Evolutionary conservation across 2,329 filamentous ascomycete species (phyloP).

Genomic region (Bipolaris gigantea): DNA sequence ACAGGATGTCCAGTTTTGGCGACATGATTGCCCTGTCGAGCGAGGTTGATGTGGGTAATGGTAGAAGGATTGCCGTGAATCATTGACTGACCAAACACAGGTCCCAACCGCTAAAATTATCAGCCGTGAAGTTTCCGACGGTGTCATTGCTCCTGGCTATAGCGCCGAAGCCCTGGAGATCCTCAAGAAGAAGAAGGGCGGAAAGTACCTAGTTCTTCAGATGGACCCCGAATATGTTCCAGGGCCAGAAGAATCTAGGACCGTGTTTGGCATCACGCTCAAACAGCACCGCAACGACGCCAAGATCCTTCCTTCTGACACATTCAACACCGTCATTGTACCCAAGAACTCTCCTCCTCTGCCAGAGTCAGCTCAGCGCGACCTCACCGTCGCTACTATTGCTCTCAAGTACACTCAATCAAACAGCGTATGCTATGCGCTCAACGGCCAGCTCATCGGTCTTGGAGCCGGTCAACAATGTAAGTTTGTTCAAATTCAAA

Average conservation of each 20-base stretch:
- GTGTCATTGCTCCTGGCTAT: constrained; percentile 90
- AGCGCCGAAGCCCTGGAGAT: constrained; percentile 84
- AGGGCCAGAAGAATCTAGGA: constrained; percentile 73
- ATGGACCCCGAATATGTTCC: constrained; percentile 89
- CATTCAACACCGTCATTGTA: constrained; percentile 82
- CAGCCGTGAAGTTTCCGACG: constrained; percentile 95
- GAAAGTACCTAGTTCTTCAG: constrained; percentile 93
- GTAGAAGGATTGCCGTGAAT: background rate
- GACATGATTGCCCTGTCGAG: constrained; percentile 94
- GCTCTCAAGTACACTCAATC: constrained; percentile 97
- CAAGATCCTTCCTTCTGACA: constrained; percentile 75
- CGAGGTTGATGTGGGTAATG: constrained; percentile 67
- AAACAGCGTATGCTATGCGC: constrained; percentile 97
- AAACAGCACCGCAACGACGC: constrained; percentile 93
- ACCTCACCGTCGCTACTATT: constrained; percentile 93
- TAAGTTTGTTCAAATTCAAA: constrained; percentile 19
- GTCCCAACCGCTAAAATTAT: constrained; percentile 94
- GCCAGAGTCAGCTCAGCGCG: constrained; percentile 79
- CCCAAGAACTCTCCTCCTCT: constrained; percentile 76
- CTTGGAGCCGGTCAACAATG: constrained; percentile 94
- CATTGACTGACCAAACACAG: constrained; percentile 8
- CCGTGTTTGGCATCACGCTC: constrained; percentile 86
- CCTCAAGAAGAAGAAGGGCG: constrained; percentile 96
- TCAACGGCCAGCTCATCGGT: constrained; percentile 90
- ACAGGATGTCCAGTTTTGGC: constrained; percentile 98